Evolutionary conservation across 306 rosid species (phyloP), one percentile per base, ranked within the genome.

Genomic region (Trifolium pratense): DNA sequence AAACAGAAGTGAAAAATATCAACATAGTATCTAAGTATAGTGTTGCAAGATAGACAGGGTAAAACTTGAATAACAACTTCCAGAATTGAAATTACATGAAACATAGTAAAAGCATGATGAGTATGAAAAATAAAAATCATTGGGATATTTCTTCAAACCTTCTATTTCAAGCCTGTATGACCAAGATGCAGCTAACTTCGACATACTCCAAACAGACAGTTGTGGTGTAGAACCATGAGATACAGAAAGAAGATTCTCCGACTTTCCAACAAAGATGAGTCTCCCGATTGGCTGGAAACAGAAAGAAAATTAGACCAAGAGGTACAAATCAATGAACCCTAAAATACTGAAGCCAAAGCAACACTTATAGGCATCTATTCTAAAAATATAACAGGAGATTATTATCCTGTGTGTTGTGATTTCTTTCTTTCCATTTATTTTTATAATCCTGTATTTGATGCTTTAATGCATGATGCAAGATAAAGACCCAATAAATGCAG

Each of bases 101-200:
- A 36, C 8, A 8, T 8, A 36, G 9, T 36, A 7, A 36, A 34
- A 36, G 39, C 39, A 40, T 17, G 9, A 6, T 14, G 29, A 73
- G 36, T 31, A 67, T 20, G 23, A 9, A 43, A 37, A 71, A 36
- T 6, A 7, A 36, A 21, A 71, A 15, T 57, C 20, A 5, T 18
- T 45, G 71, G 59, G 26, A 59, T 31, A 79, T 46, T 37, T 58
- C 25, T 17, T 25, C 25, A 58, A 68, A 95, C 99, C 99, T 95
- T 95, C 97, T 68, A 90, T 66, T 29, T 88, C 90, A 82, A 95
- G 92, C 78, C 83, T 84, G 84, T 90, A 90, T n/a, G 97, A 87
- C 97, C 97, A 95, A 49, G 83, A 84, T 69, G 81, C 76, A 46
- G 88, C 81, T 57, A 91, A 79, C 78, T 79, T 84, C 17, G 93